These are phyloP conservation scores for Closterium sp. DNA, from an alignment of 139 green algal species.

Conservation along the genomic window DNA sequence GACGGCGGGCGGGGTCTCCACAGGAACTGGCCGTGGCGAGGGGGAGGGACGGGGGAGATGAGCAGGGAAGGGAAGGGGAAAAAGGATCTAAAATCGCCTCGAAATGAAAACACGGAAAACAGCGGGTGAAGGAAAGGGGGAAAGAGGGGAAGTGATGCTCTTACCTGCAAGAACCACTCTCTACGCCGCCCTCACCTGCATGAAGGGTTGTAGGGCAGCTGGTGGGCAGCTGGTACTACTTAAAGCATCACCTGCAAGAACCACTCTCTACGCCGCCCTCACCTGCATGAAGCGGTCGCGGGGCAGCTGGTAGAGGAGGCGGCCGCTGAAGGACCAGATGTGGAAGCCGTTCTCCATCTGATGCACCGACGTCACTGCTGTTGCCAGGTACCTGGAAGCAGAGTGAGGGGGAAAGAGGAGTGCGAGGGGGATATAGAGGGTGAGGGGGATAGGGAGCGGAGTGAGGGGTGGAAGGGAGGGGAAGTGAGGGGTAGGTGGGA, in stretches of 20 bases:
- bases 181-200: conserved; percentile 39
- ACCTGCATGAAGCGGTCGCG: conserved; percentile 80
- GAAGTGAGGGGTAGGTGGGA: too few species aligned
- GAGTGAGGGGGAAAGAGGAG: background rate
- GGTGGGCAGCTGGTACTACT: too few species aligned
- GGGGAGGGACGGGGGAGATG: background rate
- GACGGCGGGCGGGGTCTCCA: conserved; percentile 88
- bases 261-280: background rate
- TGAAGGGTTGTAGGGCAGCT: conserved; percentile 77
- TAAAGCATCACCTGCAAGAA: background rate
- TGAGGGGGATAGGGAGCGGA: too few species aligned
- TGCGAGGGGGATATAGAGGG: too few species aligned
- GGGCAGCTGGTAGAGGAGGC: conserved; percentile 75
- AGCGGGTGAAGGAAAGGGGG: background rate
- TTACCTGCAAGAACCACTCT: too few species aligned
- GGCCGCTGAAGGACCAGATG: conserved; percentile 90
- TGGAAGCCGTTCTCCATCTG: conserved; percentile 98
- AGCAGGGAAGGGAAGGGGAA: background rate
- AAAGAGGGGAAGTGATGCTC: background rate
- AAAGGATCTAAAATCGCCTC: background rate
- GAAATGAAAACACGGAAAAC: too few species aligned
- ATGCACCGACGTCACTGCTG: conserved; percentile 78
- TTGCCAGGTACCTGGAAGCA: conserved; percentile 62
- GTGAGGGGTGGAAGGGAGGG: too few species aligned
- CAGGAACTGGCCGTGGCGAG: conserved; percentile 67